Percentiles rank a stretch among this genome's conserved stretches.
Conservation (phyloP, 306 rosid species). For the Rosa lucieae region DNA sequence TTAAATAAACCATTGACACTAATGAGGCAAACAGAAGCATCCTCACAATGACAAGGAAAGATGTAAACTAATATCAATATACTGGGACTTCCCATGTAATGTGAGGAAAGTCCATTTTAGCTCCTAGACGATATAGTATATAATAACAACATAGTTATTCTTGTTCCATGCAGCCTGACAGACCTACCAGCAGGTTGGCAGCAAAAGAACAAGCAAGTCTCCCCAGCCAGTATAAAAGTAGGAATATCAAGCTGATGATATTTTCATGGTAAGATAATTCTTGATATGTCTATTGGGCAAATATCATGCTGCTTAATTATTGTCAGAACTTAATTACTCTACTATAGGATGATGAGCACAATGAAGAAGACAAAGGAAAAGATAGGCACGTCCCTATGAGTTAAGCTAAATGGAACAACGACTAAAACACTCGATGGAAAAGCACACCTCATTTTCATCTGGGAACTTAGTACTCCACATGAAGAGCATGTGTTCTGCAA, state of each 20-base stretch:
- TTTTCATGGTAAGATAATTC: neutral
- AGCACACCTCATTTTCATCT: slow-evolving; percentile 94
- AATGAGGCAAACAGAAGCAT: neutral
- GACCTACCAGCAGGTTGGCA: neutral
- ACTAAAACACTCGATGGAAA: slow-evolving; percentile 19
- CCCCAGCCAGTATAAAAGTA: neutral
- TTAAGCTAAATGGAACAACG: neutral
- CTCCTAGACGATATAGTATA: neutral
- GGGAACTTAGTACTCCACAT: slow-evolving; percentile 94
- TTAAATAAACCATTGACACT: neutral
- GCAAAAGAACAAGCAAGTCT: neutral
- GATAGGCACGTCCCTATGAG: neutral
- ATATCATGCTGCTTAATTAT: too few species aligned
- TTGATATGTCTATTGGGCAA: too few species aligned
- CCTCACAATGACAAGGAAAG: neutral
- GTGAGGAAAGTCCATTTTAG: neutral
- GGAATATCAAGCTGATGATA: neutral
- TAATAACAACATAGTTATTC: too few species aligned
- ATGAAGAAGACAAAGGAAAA: neutral
- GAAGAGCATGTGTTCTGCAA: slow-evolving; percentile 98
- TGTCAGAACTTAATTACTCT: too few species aligned
- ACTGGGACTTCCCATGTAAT: neutral
- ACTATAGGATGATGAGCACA: neutral
- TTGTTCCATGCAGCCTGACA: neutral
- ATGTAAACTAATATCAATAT: neutral